Evolutionary conservation across 331 rosid genomes (phyloP).

Genomic region (Malus hybrid): DNA sequence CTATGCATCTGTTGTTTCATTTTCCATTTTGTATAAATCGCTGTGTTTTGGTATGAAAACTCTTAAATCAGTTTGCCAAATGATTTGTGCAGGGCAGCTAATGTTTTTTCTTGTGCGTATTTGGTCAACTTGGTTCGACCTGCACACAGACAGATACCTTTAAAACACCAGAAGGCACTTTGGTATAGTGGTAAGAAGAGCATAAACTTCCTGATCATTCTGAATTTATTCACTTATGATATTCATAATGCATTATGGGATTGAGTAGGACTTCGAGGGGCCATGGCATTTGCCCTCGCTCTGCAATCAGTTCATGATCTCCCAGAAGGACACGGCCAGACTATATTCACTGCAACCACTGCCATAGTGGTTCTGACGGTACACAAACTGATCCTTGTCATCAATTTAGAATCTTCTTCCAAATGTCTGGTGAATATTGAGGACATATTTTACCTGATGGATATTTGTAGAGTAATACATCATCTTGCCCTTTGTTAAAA

Average conservation of each 20-base stretch:
- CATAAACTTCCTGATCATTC: constrained; percentile 7
- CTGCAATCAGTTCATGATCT: constrained; percentile 91
- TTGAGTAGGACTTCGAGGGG: constrained; percentile 86
- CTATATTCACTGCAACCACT: constrained; percentile 90
- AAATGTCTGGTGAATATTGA: background rate
- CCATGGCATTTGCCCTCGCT: constrained; percentile 99
- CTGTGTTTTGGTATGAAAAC: background rate
- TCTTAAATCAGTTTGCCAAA: constrained; percentile 8
- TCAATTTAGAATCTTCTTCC: constrained; percentile 4
- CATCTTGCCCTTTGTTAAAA: background rate
- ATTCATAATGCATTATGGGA: constrained; percentile 4
- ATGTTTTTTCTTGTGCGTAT: constrained; percentile 89
- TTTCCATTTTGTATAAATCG: background rate
- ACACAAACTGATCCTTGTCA: constrained; percentile 17
- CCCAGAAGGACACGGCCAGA: constrained; percentile 98
- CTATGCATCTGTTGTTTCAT: background rate
- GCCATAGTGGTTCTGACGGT: constrained; percentile 94
- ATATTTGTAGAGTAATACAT: background rate
- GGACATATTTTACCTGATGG: background rate
- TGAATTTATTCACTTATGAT: background rate
- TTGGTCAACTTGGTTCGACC: constrained; percentile 84
- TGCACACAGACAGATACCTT: constrained; percentile 59
- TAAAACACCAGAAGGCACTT: constrained; percentile 81
- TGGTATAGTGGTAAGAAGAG: constrained; percentile 82
- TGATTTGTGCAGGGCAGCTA: constrained; percentile 67